Conservation (phyloP, 192 early-diverging fungal species). For the Entrophospora sp. region DNA sequence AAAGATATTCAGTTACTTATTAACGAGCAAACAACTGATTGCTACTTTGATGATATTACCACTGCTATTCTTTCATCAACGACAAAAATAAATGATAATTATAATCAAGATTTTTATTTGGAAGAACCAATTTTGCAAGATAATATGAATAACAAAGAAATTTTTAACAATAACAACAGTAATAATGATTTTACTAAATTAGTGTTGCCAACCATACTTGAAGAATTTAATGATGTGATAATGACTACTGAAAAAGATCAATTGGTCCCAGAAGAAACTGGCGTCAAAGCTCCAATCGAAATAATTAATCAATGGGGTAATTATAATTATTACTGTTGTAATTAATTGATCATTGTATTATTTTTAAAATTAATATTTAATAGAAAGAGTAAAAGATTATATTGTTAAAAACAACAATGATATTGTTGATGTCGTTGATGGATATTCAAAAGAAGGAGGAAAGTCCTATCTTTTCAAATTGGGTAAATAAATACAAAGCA, state of each 20-base stretch:
- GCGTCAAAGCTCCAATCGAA: slow-evolving; percentile 13
- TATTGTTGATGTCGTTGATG: background rate
- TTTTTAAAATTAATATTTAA: background rate
- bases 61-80: no score
- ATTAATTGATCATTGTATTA: background rate
- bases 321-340: background rate
- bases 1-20: no score
- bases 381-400: background rate
- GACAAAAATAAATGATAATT: no score
- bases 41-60: no score
- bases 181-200: no score
- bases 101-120: background rate
- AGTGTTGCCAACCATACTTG: background rate
- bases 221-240: background rate
- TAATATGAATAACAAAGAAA: no score
- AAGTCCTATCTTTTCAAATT: background rate
- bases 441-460: no score
- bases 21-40: no score
- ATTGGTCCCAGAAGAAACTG: slow-evolving; percentile 5
- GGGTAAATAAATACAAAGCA: no score
- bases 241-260: background rate
- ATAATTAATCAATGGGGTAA: slow-evolving; percentile 15
- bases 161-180: background rate
- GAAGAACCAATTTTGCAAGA: background rate
- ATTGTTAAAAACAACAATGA: background rate